Base-by-base conservation (phyloP, 148 eudicot genomes). In the Chenopodium quinoa region DNA sequence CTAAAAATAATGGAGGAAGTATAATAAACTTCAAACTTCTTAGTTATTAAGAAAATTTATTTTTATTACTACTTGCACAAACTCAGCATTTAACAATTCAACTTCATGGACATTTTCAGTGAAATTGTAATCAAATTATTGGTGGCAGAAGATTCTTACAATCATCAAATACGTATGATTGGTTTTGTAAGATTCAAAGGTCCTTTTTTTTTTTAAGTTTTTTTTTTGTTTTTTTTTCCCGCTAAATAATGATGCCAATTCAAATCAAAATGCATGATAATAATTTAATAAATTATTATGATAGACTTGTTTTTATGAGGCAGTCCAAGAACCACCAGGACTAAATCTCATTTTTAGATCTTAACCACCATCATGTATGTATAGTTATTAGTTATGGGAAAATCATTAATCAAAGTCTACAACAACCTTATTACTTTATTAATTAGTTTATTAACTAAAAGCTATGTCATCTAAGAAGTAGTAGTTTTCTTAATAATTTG, bases 1-100 rank as follows among this genome's bases (percentile, higher is more conserved):
- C 5, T 34, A 3, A 34, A 0, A 0, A 34, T 27, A 27, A 27
- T 0, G 0, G 0, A 27, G 0, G 0, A 34, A 34, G 5, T 34
- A 34, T 47, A 14, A 11, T 54, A 16, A 54, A 16, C 60, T 54
- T 54, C 60, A 54, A 54, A 4, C 60, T 54, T 66, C 7, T 40
- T 40, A 40, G 44, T 40, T 40, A 66, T 3, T 66, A 66, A 0
- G 32, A 67, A 67, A 11, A 27, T 1, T 65, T 27, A 37, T 67
- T 29, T 67, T 10, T 23, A 40, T 67, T 67, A 67, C 37, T 67
- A 67, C 7, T 67, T 27, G 37, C 40, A 14, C 19, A 69, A 31
- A 31, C 37, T 69, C 1, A 58, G 7, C 63, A 58, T 13, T 58
- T 58, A 58, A 58, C 17, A n/a, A 19, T 58, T 29, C 17, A 27